phyloP scores from a whole-genome alignment of 176 grass and related monocot genomes.

The Cenchrus americanus region DNA sequence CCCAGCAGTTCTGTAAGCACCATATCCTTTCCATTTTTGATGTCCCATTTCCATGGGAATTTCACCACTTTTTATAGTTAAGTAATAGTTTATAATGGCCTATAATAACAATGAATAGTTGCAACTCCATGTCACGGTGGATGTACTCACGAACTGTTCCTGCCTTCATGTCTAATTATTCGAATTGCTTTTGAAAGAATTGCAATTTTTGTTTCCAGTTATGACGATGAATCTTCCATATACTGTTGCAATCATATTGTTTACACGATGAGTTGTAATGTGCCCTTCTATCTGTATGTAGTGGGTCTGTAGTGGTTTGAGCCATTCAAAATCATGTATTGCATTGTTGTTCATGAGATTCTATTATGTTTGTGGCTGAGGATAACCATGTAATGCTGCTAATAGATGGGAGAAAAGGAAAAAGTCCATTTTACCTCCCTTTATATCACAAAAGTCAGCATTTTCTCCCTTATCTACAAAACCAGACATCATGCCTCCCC shows the following conservation, averaged over 20 bases:
- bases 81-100: background rate
- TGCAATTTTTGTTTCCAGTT: background rate
- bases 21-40: background rate
- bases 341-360: background rate
- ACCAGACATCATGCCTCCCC: too few relatives aligned
- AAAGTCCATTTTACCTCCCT: too few relatives aligned
- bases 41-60: background rate
- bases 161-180: background rate
- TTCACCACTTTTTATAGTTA: background rate
- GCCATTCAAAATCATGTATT: background rate
- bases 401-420: background rate
- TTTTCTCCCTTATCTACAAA: too few relatives aligned
- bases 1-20: slow-evolving; percentile 41
- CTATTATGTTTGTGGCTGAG: background rate
- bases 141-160: background rate
- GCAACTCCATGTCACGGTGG: background rate
- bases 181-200: background rate
- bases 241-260: background rate
- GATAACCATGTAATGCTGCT: background rate
- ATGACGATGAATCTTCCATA: background rate
- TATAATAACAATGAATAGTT: background rate
- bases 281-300: background rate
- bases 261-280: background rate
- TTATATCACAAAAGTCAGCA: too few relatives aligned
- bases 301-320: background rate